Evolutionary conservation across 106 monocot genomes (phyloP).

Genomic region (Vanilla planifolia): DNA sequence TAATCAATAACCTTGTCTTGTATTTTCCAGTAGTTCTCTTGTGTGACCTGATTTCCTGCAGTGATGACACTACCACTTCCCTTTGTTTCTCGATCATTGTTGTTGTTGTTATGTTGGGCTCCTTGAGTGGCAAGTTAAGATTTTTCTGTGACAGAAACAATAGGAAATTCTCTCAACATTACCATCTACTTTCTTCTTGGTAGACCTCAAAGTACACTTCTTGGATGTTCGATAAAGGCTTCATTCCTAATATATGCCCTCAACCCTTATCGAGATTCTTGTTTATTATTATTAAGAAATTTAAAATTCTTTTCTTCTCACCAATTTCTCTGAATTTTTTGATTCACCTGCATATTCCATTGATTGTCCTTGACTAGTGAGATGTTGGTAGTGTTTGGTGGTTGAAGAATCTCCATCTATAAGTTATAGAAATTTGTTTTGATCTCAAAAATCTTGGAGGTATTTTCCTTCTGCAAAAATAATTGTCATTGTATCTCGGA

Average conservation of each 20-base stretch:
- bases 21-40: slow-evolving; percentile 2
- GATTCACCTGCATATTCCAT: not conserved
- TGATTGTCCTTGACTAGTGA: too few relatives aligned
- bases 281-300: slow-evolving; percentile 2
- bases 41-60: slow-evolving; percentile 4
- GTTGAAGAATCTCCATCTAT: too few relatives aligned
- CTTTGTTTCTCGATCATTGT: not conserved
- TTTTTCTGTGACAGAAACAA: not conserved
- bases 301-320: slow-evolving; percentile 9
- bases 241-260: not conserved
- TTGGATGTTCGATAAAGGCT: slow-evolving; percentile 3
- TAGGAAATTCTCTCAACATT: not conserved
- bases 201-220: too few relatives aligned
- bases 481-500: too few relatives aligned
- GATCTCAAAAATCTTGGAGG: too few relatives aligned
- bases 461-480: too few relatives aligned
- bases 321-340: slow-evolving; percentile 3
- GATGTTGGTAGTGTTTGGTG: too few relatives aligned
- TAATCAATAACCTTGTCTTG: not conserved
- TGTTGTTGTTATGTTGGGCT: too few relatives aligned
- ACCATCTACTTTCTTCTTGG: too few relatives aligned
- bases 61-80: not conserved
- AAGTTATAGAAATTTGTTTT: too few relatives aligned
- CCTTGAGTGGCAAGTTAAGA: not conserved
- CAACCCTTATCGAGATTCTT: not conserved